These are phyloP conservation scores for Colletotrichum chrysophilum DNA, from an alignment of 2,329 filamentous ascomycete species.

Conservation along the genomic window DNA sequence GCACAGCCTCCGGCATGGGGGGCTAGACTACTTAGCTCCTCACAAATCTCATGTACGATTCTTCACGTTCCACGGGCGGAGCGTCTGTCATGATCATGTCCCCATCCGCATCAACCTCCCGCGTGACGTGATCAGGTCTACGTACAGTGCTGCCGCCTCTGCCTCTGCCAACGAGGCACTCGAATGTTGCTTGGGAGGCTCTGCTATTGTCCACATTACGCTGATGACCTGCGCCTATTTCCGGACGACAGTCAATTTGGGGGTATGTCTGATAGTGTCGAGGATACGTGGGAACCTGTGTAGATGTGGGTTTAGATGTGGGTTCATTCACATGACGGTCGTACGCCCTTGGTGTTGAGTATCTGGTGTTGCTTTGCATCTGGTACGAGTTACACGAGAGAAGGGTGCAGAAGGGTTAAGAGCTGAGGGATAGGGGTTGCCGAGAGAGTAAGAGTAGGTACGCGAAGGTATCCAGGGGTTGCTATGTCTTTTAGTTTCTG, in stretches of 20 bases:
- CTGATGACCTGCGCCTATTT: neutral
- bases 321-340: fast-evolving
- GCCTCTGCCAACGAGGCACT: neutral
- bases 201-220: fast-evolving
- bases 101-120: neutral
- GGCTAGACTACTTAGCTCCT: neutral
- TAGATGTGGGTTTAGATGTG: fast-evolving
- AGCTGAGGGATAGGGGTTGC: neutral
- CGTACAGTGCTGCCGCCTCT: neutral
- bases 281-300: neutral
- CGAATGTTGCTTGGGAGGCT: neutral
- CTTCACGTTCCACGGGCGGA: neutral
- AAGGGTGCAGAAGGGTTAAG: neutral
- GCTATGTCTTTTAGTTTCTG: neutral
- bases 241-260: fast-evolving
- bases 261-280: neutral
- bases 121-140: too few species aligned
- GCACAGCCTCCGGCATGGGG: fast-evolving
- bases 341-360: neutral
- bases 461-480: neutral
- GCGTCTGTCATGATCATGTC: neutral
- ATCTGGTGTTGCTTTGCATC: neutral
- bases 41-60: too few species aligned
- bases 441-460: neutral
- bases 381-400: neutral